Base-by-base conservation (phyloP, 2,329 filamentous ascomycete genomes). In the Alternaria sp. region DNA sequence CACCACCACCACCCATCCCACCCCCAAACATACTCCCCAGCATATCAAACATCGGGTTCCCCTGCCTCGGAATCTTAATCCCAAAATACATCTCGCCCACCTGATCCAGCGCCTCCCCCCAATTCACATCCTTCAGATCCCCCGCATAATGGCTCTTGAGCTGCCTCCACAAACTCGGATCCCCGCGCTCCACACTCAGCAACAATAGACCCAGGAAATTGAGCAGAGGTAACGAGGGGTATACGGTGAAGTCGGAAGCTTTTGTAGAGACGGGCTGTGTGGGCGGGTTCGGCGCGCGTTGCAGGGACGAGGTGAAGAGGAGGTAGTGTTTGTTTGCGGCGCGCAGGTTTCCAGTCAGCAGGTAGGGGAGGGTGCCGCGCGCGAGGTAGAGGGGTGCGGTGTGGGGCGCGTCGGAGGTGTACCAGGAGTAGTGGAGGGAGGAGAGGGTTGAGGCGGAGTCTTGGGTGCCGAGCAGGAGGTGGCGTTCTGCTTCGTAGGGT, bases 71-170 rank as follows among this genome's bases (percentile, higher is more conserved):
- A 76, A 93, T 90, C 83, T 90, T 88, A 78, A 99, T 96, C 36
- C 90, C 90, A 82, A 99, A 99, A 84, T 98, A 99, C 88, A 97
- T 94, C 83, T 99, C 95, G 52, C 91, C 95, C 73, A 99, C 90
- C 79, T 93, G 90, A 71, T 93, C 91, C 64, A 99, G 83, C 23
- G 93, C 87, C 64, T 86, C 93, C 32, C 89, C 88, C 95, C 95
- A 98, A 12, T 86, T 85, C 1, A 89, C 85, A 71, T 98, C 95
- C 73, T 89, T 89, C 62, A 98, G 86, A 74, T 97, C 88, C 6
- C 84, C 80, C 40, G 89, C 88, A 80, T 98, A 99, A 77, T 97
- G 96, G 64, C 86, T 88, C 71, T 90, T 89, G 70, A 99, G 83
- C 79, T 94, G 91, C 75, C 89, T 89, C 83, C 92, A 99, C 52